These are phyloP conservation scores for Escovopsis sp. DNA, from an alignment of 2,329 filamentous ascomycete species.

Conservation along the genomic window DNA sequence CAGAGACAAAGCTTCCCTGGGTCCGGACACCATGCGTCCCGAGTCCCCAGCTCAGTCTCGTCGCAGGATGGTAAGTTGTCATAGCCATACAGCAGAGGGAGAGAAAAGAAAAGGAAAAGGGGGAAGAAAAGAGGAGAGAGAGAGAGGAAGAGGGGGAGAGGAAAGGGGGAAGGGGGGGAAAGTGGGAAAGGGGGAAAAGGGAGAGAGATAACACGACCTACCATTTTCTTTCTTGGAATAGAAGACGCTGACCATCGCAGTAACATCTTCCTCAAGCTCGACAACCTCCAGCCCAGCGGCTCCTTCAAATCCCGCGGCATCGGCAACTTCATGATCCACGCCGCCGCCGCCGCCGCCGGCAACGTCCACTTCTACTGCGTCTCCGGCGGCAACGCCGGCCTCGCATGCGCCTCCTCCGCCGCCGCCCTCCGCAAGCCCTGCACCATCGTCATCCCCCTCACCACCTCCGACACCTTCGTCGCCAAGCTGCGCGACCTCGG, in stretches of 20 bases:
- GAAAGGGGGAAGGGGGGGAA: no score
- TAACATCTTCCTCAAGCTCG: constrained; percentile 72
- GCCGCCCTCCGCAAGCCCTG: constrained; percentile 45
- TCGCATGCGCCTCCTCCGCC: constrained; percentile 65
- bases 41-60: constrained; percentile 49
- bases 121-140: no score
- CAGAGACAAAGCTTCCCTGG: constrained; percentile 40
- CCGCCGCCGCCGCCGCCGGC: constrained; percentile 16
- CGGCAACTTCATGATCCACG: constrained; percentile 47
- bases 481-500: constrained; percentile 54
- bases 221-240: constrained; percentile 8
- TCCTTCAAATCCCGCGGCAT: constrained; percentile 77
- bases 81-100: no score
- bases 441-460: constrained; percentile 59
- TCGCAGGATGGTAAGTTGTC: constrained; percentile 51
- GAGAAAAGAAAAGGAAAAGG: no score
- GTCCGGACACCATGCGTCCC: constrained; percentile 56
- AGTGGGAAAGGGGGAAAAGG: no score
- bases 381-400: constrained; percentile 70
- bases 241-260: constrained; percentile 19
- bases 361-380: constrained; percentile 61
- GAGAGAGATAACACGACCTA: no score
- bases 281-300: constrained; percentile 69
- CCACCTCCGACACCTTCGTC: constrained; percentile 54
- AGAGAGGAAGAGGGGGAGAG: no score